A percentile compares a stretch with the other conserved stretches of the same genome.
Conservation (phyloP, 495 filamentous ascomycete species). For the Annulohypoxylon maeteangense region DNA sequence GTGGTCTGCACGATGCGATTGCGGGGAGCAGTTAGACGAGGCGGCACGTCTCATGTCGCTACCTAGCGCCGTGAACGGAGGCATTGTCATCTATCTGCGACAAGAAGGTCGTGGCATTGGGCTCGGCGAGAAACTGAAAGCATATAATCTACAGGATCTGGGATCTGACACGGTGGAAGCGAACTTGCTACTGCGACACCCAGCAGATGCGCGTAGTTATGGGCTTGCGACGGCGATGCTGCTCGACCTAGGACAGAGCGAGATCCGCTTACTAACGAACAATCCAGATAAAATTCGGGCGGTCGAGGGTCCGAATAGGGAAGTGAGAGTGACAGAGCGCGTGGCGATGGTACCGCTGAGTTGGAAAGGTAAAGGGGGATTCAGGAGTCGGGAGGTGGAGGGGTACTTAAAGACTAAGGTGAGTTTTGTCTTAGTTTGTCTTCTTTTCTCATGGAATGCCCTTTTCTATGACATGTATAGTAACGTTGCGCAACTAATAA, state of each 20-base stretch:
- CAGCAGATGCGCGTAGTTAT: conserved; percentile 93
- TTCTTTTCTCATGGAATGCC: too few species aligned
- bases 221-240: conserved; percentile 95
- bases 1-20: conserved; percentile 97
- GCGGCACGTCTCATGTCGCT: conserved; percentile 93
- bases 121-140: conserved; percentile 93
- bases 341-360: conserved; percentile 96
- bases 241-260: conserved; percentile 79
- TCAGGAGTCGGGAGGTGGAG: conserved; percentile 87
- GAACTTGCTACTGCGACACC: conserved; percentile 89
- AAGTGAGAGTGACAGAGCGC: conserved; percentile 87
- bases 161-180: conserved; percentile 96
- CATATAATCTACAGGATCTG: conserved; percentile 96
- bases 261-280: conserved; percentile 91
- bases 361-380: conserved; percentile 87
- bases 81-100: conserved; percentile 92
- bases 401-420: conserved; percentile 96
- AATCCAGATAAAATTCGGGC: conserved; percentile 97
- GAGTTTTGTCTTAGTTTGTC: conserved; percentile 42
- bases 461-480: neutral
- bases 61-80: conserved; percentile 72
- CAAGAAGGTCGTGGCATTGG: conserved; percentile 98
- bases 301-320: conserved; percentile 88
- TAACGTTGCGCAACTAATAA: conserved; percentile 7
- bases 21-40: conserved; percentile 97